Base-by-base conservation (phyloP, 805 yeast species). In the Ogataea nakhonphanomensis region DNA sequence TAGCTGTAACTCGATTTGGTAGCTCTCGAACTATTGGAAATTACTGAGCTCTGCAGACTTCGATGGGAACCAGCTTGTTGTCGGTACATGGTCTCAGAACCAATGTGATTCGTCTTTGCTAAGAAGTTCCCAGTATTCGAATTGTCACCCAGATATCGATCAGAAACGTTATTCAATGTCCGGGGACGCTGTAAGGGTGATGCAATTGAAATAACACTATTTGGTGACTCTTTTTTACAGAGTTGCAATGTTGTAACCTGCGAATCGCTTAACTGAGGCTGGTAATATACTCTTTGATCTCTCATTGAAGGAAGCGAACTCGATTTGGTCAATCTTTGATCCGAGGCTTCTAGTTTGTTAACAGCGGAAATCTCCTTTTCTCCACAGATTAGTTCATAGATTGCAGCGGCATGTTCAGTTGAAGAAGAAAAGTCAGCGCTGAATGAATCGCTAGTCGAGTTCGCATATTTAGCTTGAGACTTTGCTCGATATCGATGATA, bases 61-160 rank as follows among this genome's bases (percentile, higher is more conserved):
- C 9, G 26, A 15, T 39, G 30, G 3, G 35, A 26, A 21, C 26
- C 38, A 4, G 38, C 6, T 3, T 3, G 12, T 6, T 32, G 17
- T 30, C 34, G 32, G 15, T 39, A 33, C 31, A 34, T 39, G 26
- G 27, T 30, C 13, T 39, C 34, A 2, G 24, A 10, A 7, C 17
- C 15, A 8, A 11, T 8, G 6, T 29, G 31, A 12, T n/a, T 25
- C 2, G n/a, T 15, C 5, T 9, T 12, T 11, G 6, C 17, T 4
- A 48, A 48, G 2, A 40, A 33, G 14, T 46, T 49, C 5, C 48
- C 50, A 10, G 45, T 49, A 5, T 50, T 41, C 1, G 59, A 57
- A 32, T 59, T 59, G 28, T 59, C 62, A 41, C 59, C 64, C 26
- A 59, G 31, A 2, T 51, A 50, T 44, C 10, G 58, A 49, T 26